Conservation (phyloP, 2,329 filamentous ascomycete species). For the Daldinia eschscholtzii region DNA sequence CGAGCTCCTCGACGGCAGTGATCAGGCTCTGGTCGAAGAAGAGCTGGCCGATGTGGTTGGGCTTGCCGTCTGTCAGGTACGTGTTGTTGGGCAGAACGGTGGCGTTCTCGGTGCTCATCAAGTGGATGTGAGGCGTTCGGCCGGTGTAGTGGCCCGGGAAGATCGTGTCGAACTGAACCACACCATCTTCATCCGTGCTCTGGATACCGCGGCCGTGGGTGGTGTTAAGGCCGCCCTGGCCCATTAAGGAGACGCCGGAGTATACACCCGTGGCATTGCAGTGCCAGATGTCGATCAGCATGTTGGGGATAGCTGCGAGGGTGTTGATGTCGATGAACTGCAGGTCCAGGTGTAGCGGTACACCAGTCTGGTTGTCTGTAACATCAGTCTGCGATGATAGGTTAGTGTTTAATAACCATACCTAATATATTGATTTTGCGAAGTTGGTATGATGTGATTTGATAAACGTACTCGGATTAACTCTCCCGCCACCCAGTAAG, state of each 20-base stretch:
- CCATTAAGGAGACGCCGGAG: slow-evolving; percentile 50
- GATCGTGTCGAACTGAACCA: slow-evolving; percentile 54
- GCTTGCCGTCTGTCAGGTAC: slow-evolving; percentile 57
- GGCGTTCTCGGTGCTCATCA: slow-evolving; percentile 47
- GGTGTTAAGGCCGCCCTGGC: slow-evolving; percentile 50
- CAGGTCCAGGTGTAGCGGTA: slow-evolving; percentile 57
- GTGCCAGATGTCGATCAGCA: slow-evolving; percentile 57
- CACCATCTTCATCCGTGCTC: slow-evolving; percentile 53
- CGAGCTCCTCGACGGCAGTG: slow-evolving; percentile 58
- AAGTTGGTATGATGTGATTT: background rate
- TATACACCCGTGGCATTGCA: slow-evolving; percentile 58
- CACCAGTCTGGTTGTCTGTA: slow-evolving; percentile 54
- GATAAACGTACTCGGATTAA: slow-evolving; percentile 49
- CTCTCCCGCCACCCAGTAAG: slow-evolving; percentile 54
- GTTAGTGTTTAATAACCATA: background rate
- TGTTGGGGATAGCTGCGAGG: slow-evolving; percentile 52
- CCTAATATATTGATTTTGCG: background rate
- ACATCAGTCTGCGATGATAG: slow-evolving; percentile 51
- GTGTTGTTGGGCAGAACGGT: slow-evolving; percentile 62
- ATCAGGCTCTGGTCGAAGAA: slow-evolving; percentile 71
- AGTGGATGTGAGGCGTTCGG: slow-evolving; percentile 54
- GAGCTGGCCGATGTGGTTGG: slow-evolving; percentile 70
- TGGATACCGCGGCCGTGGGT: slow-evolving; percentile 54
- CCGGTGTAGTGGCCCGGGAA: slow-evolving; percentile 52
- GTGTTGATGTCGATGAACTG: slow-evolving; percentile 56